A percentile compares a stretch with the other conserved stretches of the same genome.
Evolutionary conservation across 305 asterid species (phyloP).

Genomic region (Withania somnifera): DNA sequence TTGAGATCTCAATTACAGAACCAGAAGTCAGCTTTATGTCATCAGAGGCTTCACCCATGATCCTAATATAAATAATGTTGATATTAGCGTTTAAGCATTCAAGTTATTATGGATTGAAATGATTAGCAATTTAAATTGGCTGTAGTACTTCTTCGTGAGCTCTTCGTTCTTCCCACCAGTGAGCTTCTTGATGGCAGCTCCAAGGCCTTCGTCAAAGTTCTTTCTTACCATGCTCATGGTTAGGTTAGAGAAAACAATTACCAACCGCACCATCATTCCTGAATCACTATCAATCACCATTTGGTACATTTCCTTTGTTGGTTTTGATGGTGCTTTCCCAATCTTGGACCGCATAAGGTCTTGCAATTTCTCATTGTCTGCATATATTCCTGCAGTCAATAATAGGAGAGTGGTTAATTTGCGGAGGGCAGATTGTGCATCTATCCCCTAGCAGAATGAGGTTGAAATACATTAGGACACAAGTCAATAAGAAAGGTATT

Average conservation of each 20-base stretch:
- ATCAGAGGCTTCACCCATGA: slow-evolving; percentile 66
- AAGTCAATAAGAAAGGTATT: neutral
- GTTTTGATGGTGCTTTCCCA: slow-evolving; percentile 45
- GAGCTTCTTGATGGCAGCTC: slow-evolving; percentile 68
- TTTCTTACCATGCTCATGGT: slow-evolving; percentile 72
- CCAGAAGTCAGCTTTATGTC: slow-evolving; percentile 59
- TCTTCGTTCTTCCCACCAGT: slow-evolving; percentile 57
- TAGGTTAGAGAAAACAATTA: slow-evolving; percentile 49
- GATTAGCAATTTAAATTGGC: neutral
- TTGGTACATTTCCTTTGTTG: slow-evolving; percentile 60
- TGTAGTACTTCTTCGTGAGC: slow-evolving; percentile 45
- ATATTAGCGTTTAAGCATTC: slow-evolving; percentile 2
- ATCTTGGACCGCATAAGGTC: slow-evolving; percentile 29
- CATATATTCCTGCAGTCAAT: slow-evolving; percentile 43
- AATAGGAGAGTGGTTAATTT: neutral
- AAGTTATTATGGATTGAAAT: neutral
- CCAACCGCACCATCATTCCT: slow-evolving; percentile 49
- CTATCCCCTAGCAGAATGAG: neutral
- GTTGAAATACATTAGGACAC: neutral
- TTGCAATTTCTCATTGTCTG: slow-evolving; percentile 53
- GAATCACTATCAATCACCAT: slow-evolving; percentile 48
- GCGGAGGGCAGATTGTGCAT: neutral
- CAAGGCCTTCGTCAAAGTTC: slow-evolving; percentile 56
- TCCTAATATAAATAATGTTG: slow-evolving; percentile 26
- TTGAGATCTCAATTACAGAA: slow-evolving; percentile 57